Evolutionary conservation across 1,284 basidiomycete species (phyloP).

Genomic region (Earliella scabrosa): DNA sequence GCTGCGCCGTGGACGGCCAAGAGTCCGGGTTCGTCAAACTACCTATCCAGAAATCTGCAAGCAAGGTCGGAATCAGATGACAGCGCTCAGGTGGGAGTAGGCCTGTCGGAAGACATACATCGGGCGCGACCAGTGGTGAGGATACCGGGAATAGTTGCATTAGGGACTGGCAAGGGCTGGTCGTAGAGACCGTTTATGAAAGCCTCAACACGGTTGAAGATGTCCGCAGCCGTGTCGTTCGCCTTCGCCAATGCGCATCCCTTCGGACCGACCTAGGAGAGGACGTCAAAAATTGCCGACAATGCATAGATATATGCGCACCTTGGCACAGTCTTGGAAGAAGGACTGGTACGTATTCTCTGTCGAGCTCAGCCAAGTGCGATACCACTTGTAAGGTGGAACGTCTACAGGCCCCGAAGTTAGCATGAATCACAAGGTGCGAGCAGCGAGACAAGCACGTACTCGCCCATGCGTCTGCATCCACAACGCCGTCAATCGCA

Average conservation of each 20-base stretch:
- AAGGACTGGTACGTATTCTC: constrained; percentile 40
- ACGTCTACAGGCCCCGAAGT: constrained; percentile 27
- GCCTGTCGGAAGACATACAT: constrained; percentile 25
- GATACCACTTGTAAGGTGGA: constrained; percentile 40
- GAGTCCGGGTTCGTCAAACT: constrained; percentile 11
- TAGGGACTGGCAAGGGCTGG: constrained; percentile 35
- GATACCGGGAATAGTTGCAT: constrained; percentile 34
- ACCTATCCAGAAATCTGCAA: constrained; percentile 27
- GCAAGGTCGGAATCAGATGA: no score
- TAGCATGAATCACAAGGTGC: not conserved
- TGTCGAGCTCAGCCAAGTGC: constrained; percentile 34
- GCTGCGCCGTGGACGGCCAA: constrained; percentile 24
- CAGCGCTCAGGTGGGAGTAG: no score
- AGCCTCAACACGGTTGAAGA: constrained; percentile 36
- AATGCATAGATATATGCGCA: constrained; percentile 7
- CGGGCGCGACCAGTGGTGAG: constrained; percentile 40
- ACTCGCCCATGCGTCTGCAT: constrained; percentile 34
- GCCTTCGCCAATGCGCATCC: constrained; percentile 34
- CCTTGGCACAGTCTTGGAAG: constrained; percentile 39
- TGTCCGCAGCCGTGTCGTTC: constrained; percentile 31
- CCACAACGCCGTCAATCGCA: constrained; percentile 30
- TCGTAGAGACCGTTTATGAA: constrained; percentile 40
- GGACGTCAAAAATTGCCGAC: not conserved
- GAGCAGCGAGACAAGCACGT: constrained; percentile 5
- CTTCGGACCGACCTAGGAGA: constrained; percentile 34